Evolutionary conservation across 805 yeast species (phyloP).

Genomic region (Ogataea pini): DNA sequence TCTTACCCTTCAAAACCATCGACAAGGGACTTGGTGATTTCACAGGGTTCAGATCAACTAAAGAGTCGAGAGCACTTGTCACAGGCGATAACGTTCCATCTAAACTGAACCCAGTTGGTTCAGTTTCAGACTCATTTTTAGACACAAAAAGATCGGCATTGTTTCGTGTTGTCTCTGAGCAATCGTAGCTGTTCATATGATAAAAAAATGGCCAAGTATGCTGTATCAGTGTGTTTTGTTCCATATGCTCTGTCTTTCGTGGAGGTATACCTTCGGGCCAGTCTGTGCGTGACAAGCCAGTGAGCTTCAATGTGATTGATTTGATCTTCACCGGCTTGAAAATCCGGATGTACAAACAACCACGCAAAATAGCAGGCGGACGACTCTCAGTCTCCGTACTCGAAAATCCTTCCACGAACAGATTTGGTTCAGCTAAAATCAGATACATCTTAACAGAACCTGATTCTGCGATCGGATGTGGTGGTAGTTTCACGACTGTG

Average conservation of each 20-base stretch:
- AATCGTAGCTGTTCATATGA: slow-evolving; percentile 32
- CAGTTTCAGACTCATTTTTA: slow-evolving; percentile 29
- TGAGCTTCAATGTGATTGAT: slow-evolving; percentile 57
- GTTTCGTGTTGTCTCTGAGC: slow-evolving; percentile 35
- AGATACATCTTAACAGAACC: slow-evolving; percentile 70
- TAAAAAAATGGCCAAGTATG: slow-evolving; percentile 92
- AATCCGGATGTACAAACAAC: slow-evolving; percentile 70
- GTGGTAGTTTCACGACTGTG: slow-evolving; percentile 50
- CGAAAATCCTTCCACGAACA: slow-evolving; percentile 82
- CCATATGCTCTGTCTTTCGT: slow-evolving; percentile 64
- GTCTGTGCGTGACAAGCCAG: slow-evolving; percentile 76
- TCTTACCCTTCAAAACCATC: slow-evolving; percentile 31
- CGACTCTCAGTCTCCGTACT: slow-evolving; percentile 59
- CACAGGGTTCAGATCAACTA: slow-evolving; percentile 23
- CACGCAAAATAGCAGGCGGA: slow-evolving; percentile 81
- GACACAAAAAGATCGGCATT: slow-evolving; percentile 52
- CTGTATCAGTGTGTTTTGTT: slow-evolving; percentile 61
- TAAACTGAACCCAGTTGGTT: slow-evolving; percentile 39
- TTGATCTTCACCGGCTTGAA: slow-evolving; percentile 73
- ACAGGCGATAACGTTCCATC: slow-evolving; percentile 36
- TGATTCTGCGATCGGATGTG: slow-evolving; percentile 58
- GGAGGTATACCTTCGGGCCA: slow-evolving; percentile 99
- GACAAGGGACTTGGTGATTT: slow-evolving; percentile 33
- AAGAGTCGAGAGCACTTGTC: slow-evolving; percentile 23
- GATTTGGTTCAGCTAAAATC: slow-evolving; percentile 74